Evolutionary conservation across 202 grass and related monocot genomes (phyloP).

Genomic region (Hordeum pubiflorum): DNA sequence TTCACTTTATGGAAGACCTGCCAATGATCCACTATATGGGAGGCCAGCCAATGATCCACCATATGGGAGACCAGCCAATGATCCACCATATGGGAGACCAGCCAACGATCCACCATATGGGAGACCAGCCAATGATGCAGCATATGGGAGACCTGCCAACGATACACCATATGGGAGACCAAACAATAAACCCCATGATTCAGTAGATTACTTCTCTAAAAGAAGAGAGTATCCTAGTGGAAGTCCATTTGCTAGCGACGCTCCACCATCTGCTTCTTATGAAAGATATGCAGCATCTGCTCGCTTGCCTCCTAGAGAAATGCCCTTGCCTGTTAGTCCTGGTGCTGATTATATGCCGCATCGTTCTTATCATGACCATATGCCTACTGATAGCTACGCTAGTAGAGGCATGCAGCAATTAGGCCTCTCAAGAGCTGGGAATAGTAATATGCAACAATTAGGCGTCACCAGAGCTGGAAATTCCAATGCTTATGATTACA

Average conservation of each 20-base stretch:
- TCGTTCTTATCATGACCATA: constrained; percentile 35
- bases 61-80: constrained; percentile 26
- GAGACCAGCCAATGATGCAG: not conserved
- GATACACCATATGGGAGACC: constrained; percentile 25
- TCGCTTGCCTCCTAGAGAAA: constrained; percentile 43
- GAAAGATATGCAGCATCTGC: constrained; percentile 44
- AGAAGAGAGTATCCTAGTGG: constrained; percentile 39
- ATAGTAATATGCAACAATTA: constrained; percentile 38
- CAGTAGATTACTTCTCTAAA: constrained; percentile 42
- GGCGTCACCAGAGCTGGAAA: constrained; percentile 47
- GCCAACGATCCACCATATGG: constrained; percentile 17
- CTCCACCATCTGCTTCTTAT: constrained; percentile 34
- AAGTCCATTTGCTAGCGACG: constrained; percentile 30
- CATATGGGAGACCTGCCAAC: constrained; percentile 18
- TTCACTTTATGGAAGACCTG: constrained; percentile 16
- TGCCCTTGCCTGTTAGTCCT: constrained; percentile 41
- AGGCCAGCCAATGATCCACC: constrained; percentile 7
- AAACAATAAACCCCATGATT: constrained; percentile 35
- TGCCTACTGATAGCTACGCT: constrained; percentile 46
- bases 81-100: constrained; percentile 22
- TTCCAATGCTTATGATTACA: constrained; percentile 58
- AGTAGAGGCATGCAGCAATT: constrained; percentile 36
- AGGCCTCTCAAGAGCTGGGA: constrained; percentile 32
- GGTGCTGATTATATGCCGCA: constrained; percentile 35
- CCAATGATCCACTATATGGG: constrained; percentile 17